Evolutionary conservation across 805 yeast species (phyloP).

Genomic region (Cyberlindnera misumaiensis): DNA sequence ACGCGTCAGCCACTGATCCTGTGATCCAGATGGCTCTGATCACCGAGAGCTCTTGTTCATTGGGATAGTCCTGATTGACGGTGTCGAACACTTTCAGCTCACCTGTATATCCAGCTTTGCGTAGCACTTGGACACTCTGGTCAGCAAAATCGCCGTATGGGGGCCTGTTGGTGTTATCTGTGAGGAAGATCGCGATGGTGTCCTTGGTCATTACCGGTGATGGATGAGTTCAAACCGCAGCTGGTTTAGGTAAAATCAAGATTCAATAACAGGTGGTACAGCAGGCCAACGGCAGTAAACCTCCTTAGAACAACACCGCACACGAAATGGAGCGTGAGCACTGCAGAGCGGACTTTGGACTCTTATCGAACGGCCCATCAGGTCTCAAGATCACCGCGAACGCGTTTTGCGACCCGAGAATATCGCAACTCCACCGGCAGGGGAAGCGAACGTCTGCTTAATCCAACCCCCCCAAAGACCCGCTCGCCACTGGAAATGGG

Average conservation of each 20-base stretch:
- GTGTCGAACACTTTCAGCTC: constrained; percentile 33
- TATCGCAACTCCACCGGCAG: neutral
- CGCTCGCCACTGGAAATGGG: too few relatives aligned
- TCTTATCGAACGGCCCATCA: too few relatives aligned
- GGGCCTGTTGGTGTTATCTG: constrained; percentile 14
- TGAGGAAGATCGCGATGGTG: constrained; percentile 17
- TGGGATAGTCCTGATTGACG: constrained; percentile 18
- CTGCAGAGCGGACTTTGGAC: too few relatives aligned
- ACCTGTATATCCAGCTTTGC: constrained; percentile 14
- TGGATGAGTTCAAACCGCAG: too few relatives aligned
- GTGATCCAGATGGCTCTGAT: constrained; percentile 42
- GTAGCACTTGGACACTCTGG: constrained; percentile 31
- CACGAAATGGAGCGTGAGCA: too few relatives aligned
- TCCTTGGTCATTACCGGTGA: constrained; percentile 14
- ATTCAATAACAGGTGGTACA: neutral
- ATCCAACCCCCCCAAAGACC: too few relatives aligned
- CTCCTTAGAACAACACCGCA: too few relatives aligned
- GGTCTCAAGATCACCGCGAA: neutral
- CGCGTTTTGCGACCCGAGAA: neutral
- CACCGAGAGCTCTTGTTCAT: constrained; percentile 22
- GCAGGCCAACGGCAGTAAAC: too few relatives aligned
- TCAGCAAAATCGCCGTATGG: constrained; percentile 50
- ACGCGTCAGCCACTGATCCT: constrained; percentile 46
- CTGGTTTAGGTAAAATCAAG: neutral
- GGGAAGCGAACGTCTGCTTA: neutral